Percentiles rank a stretch among this genome's conserved stretches.
Evolutionary conservation across 2,329 filamentous ascomycete genomes (phyloP).

Genomic region (Aspergillus novofumigatus): DNA sequence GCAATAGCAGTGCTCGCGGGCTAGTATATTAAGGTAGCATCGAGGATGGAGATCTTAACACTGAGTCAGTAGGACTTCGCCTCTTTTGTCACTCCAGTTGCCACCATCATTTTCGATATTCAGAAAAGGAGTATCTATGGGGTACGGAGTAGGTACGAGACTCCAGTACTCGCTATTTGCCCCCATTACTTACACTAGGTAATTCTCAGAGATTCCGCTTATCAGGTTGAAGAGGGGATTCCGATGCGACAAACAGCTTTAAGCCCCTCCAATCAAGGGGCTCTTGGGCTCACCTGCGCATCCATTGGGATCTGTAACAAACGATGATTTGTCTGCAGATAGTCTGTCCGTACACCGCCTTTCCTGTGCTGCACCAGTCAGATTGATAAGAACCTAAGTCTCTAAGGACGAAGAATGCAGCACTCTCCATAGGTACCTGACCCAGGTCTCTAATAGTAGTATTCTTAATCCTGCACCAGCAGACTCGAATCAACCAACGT

Average conservation of each 20-base stretch:
- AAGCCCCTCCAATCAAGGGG: background rate
- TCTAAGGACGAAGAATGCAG: background rate
- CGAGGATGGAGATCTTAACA: too few relatives aligned
- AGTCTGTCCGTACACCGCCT: slow-evolving; percentile 20
- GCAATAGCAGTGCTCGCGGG: too few relatives aligned
- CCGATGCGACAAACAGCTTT: background rate
- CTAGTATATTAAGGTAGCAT: too few relatives aligned
- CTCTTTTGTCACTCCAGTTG: background rate
- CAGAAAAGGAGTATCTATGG: background rate
- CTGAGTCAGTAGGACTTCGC: too few relatives aligned
- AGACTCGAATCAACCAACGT: background rate
- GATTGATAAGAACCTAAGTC: background rate
- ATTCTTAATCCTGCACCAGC: too few relatives aligned
- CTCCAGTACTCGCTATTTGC: too few relatives aligned
- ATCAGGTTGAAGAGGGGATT: too few relatives aligned
- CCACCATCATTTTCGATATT: background rate
- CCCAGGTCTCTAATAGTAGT: background rate
- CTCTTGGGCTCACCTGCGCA: background rate
- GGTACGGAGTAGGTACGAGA: too few relatives aligned
- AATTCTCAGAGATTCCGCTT: too few relatives aligned
- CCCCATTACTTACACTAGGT: too few relatives aligned
- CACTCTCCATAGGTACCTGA: background rate
- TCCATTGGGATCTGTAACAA: slow-evolving; percentile 6
- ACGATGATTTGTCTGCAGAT: background rate
- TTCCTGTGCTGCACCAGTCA: slow-evolving; percentile 21